A percentile compares a stretch with the other conserved stretches of the same genome.
phyloP scores from a whole-genome alignment of 2,329 filamentous ascomycete species.

The Microdochium nivale region DNA sequence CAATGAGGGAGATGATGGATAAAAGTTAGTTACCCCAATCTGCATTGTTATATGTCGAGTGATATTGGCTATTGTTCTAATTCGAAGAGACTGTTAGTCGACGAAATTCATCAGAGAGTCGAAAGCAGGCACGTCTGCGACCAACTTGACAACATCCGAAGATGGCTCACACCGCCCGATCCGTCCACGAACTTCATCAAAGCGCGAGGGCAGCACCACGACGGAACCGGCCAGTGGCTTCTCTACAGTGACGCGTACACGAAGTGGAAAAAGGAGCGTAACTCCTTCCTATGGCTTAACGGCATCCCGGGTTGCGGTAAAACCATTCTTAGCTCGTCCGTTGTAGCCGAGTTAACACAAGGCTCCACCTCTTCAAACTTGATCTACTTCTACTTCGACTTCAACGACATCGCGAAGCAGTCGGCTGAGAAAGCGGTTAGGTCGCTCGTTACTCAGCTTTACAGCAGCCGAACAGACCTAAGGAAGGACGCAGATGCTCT shows the following conservation, averaged over 20 bases:
- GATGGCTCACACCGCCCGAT: constrained; percentile 25
- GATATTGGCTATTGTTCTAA: neutral
- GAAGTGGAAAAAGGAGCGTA: constrained; percentile 18
- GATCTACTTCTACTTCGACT: constrained; percentile 28
- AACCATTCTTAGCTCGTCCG: constrained; percentile 26
- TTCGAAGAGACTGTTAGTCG: neutral
- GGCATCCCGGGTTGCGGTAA: constrained; percentile 32
- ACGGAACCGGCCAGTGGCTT: constrained; percentile 25
- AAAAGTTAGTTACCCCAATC: neutral
- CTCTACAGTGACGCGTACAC: constrained; percentile 16
- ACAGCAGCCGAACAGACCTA: constrained; percentile 7
- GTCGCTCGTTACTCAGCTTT: constrained; percentile 26
- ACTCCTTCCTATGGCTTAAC: constrained; percentile 26
- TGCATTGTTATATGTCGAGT: too few relatives aligned
- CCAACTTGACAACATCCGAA: constrained; percentile 5
- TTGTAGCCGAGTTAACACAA: constrained; percentile 19
- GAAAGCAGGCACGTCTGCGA: neutral
- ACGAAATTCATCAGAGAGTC: neutral
- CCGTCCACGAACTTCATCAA: constrained; percentile 22
- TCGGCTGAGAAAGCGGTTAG: constrained; percentile 21
- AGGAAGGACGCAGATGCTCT: constrained; percentile 13
- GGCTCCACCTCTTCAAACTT: neutral
- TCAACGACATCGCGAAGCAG: constrained; percentile 27
- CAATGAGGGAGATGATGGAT: neutral
- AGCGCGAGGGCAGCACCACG: constrained; percentile 18